These are phyloP conservation scores for Macaranga tanarius DNA, from an alignment of 441 rosid species.

Conservation along the genomic window DNA sequence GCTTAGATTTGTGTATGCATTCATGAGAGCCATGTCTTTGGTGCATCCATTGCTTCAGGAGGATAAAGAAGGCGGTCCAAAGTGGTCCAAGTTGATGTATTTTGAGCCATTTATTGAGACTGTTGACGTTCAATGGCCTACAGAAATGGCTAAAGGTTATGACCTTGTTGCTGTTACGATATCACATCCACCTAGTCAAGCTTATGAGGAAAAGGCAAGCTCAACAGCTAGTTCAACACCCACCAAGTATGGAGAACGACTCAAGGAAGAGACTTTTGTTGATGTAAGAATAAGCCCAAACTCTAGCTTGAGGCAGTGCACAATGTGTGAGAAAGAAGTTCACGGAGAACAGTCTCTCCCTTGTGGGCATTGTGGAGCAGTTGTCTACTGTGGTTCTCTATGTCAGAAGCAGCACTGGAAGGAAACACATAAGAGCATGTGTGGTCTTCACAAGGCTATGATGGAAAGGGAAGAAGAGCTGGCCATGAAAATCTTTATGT, in stretches of 20 bases:
- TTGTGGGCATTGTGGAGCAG: slow-evolving; percentile 40
- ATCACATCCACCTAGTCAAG: slow-evolving; percentile 61
- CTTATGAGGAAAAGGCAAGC: slow-evolving; percentile 49
- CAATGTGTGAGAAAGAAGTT: slow-evolving; percentile 41
- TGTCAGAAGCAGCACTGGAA: slow-evolving; percentile 53
- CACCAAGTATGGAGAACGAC: slow-evolving; percentile 42
- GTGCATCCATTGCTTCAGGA: slow-evolving; percentile 62
- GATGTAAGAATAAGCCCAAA: slow-evolving; percentile 35
- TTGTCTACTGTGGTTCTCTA: slow-evolving; percentile 35
- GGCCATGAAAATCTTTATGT: slow-evolving; percentile 41
- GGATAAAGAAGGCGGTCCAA: slow-evolving; percentile 50
- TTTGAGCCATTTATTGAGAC: slow-evolving; percentile 72
- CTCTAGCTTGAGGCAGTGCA: slow-evolving; percentile 37
- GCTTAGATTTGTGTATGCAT: slow-evolving; percentile 63
- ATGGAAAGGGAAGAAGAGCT: slow-evolving; percentile 58
- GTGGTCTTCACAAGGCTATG: slow-evolving; percentile 48
- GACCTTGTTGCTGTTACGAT: slow-evolving; percentile 67
- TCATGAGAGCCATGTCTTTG: slow-evolving; percentile 58
- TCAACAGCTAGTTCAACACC: slow-evolving; percentile 46
- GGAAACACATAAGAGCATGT: slow-evolving; percentile 38
- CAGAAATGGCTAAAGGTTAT: slow-evolving; percentile 50
- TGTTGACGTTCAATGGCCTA: slow-evolving; percentile 74
- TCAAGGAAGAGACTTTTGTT: slow-evolving; percentile 33
- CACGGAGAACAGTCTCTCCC: slow-evolving; percentile 37
- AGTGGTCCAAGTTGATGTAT: slow-evolving; percentile 39